Percentiles rank a stretch among this genome's conserved stretches.
These are phyloP conservation scores for Pseudocercospora fijiensis DNA, from an alignment of 2,329 filamentous ascomycete genomes.

Conservation along the genomic window DNA sequence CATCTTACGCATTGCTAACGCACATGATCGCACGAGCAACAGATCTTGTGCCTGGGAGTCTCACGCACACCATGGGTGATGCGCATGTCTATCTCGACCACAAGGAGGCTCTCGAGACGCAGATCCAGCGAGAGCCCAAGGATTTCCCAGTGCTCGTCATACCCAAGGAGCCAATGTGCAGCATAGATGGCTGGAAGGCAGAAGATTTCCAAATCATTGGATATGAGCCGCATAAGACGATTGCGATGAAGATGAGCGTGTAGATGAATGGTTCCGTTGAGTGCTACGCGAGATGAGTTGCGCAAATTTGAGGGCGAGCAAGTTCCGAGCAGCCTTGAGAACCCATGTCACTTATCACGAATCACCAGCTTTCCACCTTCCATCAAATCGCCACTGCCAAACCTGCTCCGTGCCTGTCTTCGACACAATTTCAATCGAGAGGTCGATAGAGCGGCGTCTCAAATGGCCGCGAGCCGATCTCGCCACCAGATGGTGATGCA, in stretches of 20 bases:
- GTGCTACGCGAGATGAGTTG: background rate
- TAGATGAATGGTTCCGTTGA: constrained; percentile 12
- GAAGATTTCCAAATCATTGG: constrained; percentile 86
- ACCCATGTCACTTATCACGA: background rate
- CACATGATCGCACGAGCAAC: constrained; percentile 92
- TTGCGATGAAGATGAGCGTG: constrained; percentile 99
- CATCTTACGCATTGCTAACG: constrained; percentile 86
- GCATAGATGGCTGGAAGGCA: constrained; percentile 84
- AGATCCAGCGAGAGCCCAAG: constrained; percentile 76
- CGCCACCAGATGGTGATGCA: background rate
- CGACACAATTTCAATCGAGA: background rate
- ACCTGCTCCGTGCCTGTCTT: background rate
- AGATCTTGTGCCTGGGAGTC: constrained; percentile 76
- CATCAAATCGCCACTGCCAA: background rate
- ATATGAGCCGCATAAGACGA: constrained; percentile 86
- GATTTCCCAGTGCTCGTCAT: constrained; percentile 80
- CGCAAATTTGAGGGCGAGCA: background rate
- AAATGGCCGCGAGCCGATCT: no score
- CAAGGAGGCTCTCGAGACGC: constrained; percentile 77
- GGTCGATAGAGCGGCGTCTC: no score
- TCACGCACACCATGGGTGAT: constrained; percentile 96
- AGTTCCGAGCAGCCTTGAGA: background rate
- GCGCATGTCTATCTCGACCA: constrained; percentile 97
- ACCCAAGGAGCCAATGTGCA: constrained; percentile 63
- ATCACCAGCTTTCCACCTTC: background rate